Evolutionary conservation across 2,329 filamentous ascomycete species (phyloP).

Genomic region (Mollisiaceae sp.): DNA sequence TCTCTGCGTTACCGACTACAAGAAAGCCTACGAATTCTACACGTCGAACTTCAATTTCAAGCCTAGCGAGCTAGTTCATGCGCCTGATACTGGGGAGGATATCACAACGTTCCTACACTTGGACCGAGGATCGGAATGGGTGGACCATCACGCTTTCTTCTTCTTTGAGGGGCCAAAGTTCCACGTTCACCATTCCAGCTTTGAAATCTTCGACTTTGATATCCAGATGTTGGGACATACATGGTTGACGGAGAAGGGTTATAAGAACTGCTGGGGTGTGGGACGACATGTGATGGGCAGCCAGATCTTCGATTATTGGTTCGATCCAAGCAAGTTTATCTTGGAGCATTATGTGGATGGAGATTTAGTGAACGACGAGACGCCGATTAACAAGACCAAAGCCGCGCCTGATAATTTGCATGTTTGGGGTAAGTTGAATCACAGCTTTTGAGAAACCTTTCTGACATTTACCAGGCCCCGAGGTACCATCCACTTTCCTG

Average conservation of each 20-base stretch:
- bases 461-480: constrained; percentile 31
- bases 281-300: constrained; percentile 72
- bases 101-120: constrained; percentile 59
- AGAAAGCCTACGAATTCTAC: constrained; percentile 56
- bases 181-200: constrained; percentile 65
- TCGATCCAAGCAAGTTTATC: constrained; percentile 66
- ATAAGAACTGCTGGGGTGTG: constrained; percentile 72
- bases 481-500: constrained; percentile 33
- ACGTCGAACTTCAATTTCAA: constrained; percentile 55
- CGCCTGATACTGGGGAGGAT: constrained; percentile 39
- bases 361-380: constrained; percentile 61
- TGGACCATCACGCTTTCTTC: constrained; percentile 63
- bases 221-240: constrained; percentile 72
- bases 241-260: constrained; percentile 67
- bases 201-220: constrained; percentile 75
- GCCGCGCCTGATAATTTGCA: constrained; percentile 32
- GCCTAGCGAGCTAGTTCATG: constrained; percentile 49
- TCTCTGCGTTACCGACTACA: constrained; percentile 57
- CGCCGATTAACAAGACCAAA: constrained; percentile 28
- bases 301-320: constrained; percentile 74
- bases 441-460: neutral
- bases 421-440: constrained; percentile 39
- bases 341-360: constrained; percentile 75
- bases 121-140: constrained; percentile 53
- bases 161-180: constrained; percentile 44